Evolutionary conservation across 306 rosid species (phyloP).

Genomic region (Elaeagnus macrophylla): DNA sequence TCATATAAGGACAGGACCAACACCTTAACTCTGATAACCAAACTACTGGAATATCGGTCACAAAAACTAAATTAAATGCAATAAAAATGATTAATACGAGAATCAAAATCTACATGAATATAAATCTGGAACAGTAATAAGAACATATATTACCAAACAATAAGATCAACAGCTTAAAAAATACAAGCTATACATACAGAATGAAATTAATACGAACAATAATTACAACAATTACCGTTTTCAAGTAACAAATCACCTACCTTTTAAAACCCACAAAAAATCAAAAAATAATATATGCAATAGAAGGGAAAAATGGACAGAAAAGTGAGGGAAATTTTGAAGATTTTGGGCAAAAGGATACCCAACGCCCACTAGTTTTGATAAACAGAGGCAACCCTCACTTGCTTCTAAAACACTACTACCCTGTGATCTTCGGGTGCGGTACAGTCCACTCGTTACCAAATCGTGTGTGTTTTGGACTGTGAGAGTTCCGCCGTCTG

Average conservation of each 20-base stretch:
- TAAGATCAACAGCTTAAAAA: slow-evolving; percentile 7
- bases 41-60: too few relatives aligned
- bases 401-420: slow-evolving; percentile 1
- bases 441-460: not conserved
- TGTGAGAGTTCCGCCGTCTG: too few relatives aligned
- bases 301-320: not conserved
- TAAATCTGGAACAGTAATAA: slow-evolving; percentile 1
- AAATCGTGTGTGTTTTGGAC: too few relatives aligned
- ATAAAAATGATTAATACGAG: slow-evolving; percentile 5
- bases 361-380: slow-evolving; percentile 39
- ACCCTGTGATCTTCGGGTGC: not conserved
- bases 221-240: slow-evolving; percentile 8
- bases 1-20: too few relatives aligned
- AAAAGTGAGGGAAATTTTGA: slow-evolving; percentile 33
- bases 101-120: slow-evolving; percentile 8
- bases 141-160: slow-evolving; percentile 2
- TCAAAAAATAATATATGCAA: not conserved
- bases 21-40: too few relatives aligned
- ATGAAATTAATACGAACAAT: not conserved
- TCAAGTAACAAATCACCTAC: not conserved
- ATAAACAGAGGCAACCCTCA: slow-evolving; percentile 24
- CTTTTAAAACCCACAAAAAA: not conserved
- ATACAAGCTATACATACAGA: slow-evolving; percentile 8
- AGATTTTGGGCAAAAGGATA: slow-evolving; percentile 25
- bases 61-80: not conserved